Base-by-base conservation (phyloP, 352 stramenopile species). In the Phytophthora citricola region DNA sequence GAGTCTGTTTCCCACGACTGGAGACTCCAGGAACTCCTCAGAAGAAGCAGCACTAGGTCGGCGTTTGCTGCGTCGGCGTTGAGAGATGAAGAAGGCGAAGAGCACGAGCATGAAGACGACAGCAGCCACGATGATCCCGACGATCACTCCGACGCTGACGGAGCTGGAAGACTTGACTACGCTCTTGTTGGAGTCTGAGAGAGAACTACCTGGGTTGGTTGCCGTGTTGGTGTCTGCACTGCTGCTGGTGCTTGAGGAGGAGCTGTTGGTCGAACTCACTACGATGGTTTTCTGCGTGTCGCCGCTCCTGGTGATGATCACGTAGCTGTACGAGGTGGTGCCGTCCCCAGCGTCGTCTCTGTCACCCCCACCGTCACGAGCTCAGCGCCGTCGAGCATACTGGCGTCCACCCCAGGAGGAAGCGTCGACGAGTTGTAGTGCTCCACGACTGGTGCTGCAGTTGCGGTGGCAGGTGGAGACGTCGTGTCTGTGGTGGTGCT, bases 381-480 rank as follows among this genome's bases (percentile, higher is more conserved):
- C 22, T 81, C 54, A 12, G 66, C 67, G 8, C 73, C 76, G 9
- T 66, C 51, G 15, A 84, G 73, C 24, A 79, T 66, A 17, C 58
- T 84, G 1, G 64, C 10, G 50, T 75, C 56, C 5, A 81, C 49
- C 2, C 69, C 55, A 5, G 75, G 75, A 5, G 75, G 73, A 12
- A 84, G 52, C 2, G 73, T 81, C 5, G 76, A 76, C 10, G 73
- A 81, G 47, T 72, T 81, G 49, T 74, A 84, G 20, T 64, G 22
- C 36, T 58, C 56, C 20, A 84, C 70, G 3, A 57, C 50, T n/a
- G 51, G 43, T 5, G 62, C 36, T 39, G 47, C 44, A 4, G 58
- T 61, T 29, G 55, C 57, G 22, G 59, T 2, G 7, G 46, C 8
- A 14, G 64, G 45, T 15, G 61, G 38, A 41, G 38, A 56, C 1